These are phyloP conservation scores for Aphanomyces euteiches DNA, from an alignment of 352 stramenopile species.

Conservation along the genomic window DNA sequence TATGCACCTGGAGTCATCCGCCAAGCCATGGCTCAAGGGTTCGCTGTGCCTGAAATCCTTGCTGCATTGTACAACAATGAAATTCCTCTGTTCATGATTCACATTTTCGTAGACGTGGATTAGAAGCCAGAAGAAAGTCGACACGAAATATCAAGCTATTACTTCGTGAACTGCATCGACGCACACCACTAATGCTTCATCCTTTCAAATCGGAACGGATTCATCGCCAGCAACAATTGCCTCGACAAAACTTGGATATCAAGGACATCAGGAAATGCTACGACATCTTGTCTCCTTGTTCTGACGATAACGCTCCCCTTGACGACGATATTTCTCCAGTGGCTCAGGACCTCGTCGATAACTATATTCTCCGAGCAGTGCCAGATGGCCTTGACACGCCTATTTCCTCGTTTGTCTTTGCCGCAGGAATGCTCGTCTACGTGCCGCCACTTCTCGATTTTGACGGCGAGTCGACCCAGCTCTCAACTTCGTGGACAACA, in stretches of 20 bases:
- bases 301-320: too few species aligned
- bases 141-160: conserved; percentile 25
- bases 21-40: conserved; percentile 27
- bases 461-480: not conserved
- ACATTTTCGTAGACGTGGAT: conserved; percentile 13
- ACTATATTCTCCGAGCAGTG: not conserved
- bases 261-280: not conserved
- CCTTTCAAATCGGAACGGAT: conserved; percentile 20
- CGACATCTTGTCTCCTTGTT: too few species aligned
- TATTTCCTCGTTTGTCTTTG: conserved; percentile 21
- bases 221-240: not conserved
- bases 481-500: conserved; percentile 1
- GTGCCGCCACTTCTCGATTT: conserved; percentile 19
- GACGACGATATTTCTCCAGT: too few species aligned
- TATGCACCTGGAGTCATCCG: conserved; percentile 26
- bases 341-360: not conserved
- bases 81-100: not conserved
- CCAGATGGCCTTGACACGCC: not conserved
- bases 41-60: conserved; percentile 15
- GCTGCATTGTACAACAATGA: conserved; percentile 9
- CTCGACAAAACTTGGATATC: conserved; percentile 8
- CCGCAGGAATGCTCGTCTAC: conserved; percentile 4
- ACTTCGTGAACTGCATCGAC: conserved; percentile 2
- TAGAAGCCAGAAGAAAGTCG: conserved; percentile 17
- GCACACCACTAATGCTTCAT: conserved; percentile 26